Conservation (phyloP, 768 basidiomycete species). For the Scleroderma citrinum region DNA sequence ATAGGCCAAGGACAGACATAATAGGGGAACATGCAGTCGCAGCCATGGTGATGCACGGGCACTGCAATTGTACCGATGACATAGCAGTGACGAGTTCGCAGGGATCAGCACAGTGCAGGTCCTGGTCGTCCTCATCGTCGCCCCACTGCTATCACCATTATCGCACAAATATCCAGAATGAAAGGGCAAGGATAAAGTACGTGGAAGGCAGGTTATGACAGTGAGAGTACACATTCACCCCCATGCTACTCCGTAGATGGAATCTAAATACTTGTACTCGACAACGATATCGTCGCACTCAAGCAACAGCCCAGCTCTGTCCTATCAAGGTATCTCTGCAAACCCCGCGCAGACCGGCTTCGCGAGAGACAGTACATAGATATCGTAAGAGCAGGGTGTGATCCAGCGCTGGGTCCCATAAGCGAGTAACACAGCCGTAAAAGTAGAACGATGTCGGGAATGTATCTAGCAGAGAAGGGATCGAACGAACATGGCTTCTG, state of each 20-base stretch:
- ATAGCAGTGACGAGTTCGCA: too few relatives aligned
- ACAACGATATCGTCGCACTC: constrained; percentile 75
- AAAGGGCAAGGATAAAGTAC: constrained; percentile 26
- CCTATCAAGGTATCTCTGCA: constrained; percentile 58
- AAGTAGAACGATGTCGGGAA: constrained; percentile 95
- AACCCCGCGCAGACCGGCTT: constrained; percentile 75
- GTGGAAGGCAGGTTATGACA: constrained; percentile 41
- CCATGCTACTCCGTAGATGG: too few relatives aligned
- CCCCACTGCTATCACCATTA: too few relatives aligned
- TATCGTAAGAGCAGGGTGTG: constrained; percentile 37
- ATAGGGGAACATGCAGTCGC: too few relatives aligned
- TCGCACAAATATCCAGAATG: too few relatives aligned
- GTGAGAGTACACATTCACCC: constrained; percentile 1
- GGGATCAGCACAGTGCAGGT: too few relatives aligned
- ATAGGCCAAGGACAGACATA: too few relatives aligned
- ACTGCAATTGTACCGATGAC: too few relatives aligned
- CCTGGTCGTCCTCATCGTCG: too few relatives aligned
- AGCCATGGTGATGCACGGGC: too few relatives aligned
- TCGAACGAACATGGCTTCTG: constrained; percentile 94
- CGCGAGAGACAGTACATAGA: constrained; percentile 66
- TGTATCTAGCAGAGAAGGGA: constrained; percentile 83
- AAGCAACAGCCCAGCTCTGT: constrained; percentile 95
- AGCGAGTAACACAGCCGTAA: constrained; percentile 85
- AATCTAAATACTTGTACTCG: constrained; percentile 17
- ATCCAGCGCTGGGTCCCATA: constrained; percentile 18